phyloP scores from a whole-genome alignment of 73 alveolate species.

The Paramecium tetraurelia region DNA sequence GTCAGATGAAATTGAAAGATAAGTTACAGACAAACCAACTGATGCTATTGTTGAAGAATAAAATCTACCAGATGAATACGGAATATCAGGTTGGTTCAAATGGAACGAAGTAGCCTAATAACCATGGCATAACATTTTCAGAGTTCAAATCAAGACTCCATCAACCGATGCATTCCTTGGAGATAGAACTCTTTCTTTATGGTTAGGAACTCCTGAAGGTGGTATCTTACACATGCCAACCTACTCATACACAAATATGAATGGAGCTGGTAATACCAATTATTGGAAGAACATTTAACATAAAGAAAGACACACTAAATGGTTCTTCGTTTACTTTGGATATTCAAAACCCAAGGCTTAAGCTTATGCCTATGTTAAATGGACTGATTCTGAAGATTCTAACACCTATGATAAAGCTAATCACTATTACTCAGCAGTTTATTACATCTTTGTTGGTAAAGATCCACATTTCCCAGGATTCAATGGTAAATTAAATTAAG shows the following conservation, averaged over 20 bases:
- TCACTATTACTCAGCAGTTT: neutral
- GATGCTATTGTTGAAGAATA: neutral
- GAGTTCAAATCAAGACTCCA: constrained; percentile 41
- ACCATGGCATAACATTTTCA: constrained; percentile 55
- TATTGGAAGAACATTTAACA: neutral
- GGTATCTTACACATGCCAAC: constrained; percentile 49
- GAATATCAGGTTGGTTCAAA: constrained; percentile 37
- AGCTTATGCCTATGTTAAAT: constrained; percentile 33
- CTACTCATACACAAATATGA: neutral
- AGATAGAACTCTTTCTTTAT: neutral
- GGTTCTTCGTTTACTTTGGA: constrained; percentile 41
- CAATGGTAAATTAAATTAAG: neutral
- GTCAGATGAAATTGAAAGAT: neutral
- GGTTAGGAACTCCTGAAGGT: constrained; percentile 28
- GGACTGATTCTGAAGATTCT: constrained; percentile 31
- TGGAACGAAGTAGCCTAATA: constrained; percentile 30
- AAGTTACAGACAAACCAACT: neutral
- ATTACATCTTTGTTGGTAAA: neutral
- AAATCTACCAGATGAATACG: constrained; percentile 23
- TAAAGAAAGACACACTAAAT: constrained; percentile 12
- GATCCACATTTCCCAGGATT: constrained; percentile 43
- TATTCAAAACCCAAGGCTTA: constrained; percentile 7
- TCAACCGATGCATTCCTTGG: constrained; percentile 48
- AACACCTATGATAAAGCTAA: constrained; percentile 41
- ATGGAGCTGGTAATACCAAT: constrained; percentile 41